Base-by-base conservation (phyloP, 768 basidiomycete genomes). In the Epithele typhae region DNA sequence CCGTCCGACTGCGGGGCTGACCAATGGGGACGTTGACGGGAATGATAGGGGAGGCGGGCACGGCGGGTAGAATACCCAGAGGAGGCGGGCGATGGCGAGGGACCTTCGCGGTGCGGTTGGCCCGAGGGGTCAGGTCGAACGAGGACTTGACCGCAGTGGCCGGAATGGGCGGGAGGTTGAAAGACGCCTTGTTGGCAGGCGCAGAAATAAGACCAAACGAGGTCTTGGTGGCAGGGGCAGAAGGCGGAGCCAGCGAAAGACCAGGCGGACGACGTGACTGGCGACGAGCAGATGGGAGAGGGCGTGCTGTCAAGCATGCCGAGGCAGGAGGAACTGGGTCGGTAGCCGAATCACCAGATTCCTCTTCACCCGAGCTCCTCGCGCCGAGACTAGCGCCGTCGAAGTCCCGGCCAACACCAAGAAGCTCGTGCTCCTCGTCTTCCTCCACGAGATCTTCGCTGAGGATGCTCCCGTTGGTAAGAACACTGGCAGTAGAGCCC, bases 391-490 rank as follows among this genome's bases (percentile, higher is more conserved):
- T 67, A 15, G 56, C 47, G 25, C 61, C 65, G 34, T 75, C 73
- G 45, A 87, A 88, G 27, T 79, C 77, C 44, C 82, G 79, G 43
- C 84, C 81, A 15, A 84, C 62, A 37, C 84, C 83, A 34, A 89
- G 72, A 1, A 89, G 67, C 48, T 81, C 83, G 39, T 77, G 66
- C 59, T 91, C 87, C 60, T 91, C 88, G 18, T 89, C 87, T n/a
- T 36, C 86, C 58, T 90, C 89, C 9, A 91, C 78, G 8, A 90
- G 76, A 43, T 91, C 75, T 61, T 91, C 88, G 59, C 87, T 90
- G 35, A 88, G 62, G 34, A 85, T 67, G 61, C 88, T 91, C 56
- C 76, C 76, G 32, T 64, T 73, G 1, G 86, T 87, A 53, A 68
- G 69, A 58, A 75, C 79, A 58, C 86, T 89, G n/a, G 85, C 82